phyloP scores from a whole-genome alignment of 768 basidiomycete species.

The Rickenella mellea region DNA sequence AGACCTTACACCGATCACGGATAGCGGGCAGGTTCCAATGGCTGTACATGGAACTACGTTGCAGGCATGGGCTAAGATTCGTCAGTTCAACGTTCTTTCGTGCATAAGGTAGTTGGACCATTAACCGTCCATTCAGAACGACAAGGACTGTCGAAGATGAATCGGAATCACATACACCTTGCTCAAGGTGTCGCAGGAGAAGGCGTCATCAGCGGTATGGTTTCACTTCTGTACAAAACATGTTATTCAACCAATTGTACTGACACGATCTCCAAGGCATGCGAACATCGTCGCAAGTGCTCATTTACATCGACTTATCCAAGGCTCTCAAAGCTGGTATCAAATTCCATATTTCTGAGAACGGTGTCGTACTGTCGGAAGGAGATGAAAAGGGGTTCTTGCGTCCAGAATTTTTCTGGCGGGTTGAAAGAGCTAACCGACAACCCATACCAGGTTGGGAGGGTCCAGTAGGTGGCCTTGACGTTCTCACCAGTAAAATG shows the following conservation, averaged over 20 bases:
- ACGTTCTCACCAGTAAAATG: too few species aligned
- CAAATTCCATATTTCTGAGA: conserved; percentile 69
- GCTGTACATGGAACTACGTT: conserved; percentile 78
- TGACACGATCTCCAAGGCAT: conserved; percentile 55
- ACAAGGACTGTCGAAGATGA: conserved; percentile 76
- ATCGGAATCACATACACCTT: conserved; percentile 86
- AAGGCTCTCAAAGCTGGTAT: conserved; percentile 62
- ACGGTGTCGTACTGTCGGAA: conserved; percentile 82
- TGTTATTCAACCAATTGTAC: background rate
- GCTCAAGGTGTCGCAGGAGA: conserved; percentile 67
- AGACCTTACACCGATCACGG: conserved; percentile 50
- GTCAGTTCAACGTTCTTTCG: conserved; percentile 27
- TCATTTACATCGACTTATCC: conserved; percentile 73
- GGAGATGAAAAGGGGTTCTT: conserved; percentile 63
- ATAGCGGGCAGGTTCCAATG: conserved; percentile 57
- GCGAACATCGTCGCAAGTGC: conserved; percentile 65
- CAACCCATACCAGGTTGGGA: conserved; percentile 16
- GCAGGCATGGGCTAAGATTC: conserved; percentile 61
- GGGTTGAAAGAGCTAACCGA: conserved; percentile 47
- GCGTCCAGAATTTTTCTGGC: conserved; percentile 51
- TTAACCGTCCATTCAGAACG: conserved; percentile 31
- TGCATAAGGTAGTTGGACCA: background rate
- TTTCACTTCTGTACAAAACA: conserved; percentile 1
- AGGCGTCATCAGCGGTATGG: conserved; percentile 67
- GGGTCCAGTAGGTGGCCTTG: too few species aligned